Conservation (phyloP, 176 grass and related monocot genomes). For the Lolium perenne region DNA sequence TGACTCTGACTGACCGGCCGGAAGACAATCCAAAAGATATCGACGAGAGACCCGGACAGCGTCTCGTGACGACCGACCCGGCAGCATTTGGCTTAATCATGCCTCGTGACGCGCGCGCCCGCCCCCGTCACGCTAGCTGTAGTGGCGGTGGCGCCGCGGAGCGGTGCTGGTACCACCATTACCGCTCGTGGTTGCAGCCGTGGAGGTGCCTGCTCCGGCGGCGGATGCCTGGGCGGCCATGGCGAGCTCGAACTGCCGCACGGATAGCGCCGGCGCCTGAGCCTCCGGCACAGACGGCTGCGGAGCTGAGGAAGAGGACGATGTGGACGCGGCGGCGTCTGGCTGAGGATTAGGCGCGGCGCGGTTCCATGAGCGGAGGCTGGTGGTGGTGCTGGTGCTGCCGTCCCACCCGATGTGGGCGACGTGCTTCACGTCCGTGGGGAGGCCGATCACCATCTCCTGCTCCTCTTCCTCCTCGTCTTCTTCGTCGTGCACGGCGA, state of each 20-base stretch:
- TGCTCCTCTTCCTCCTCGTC: constrained; percentile 61
- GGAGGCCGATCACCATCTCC: constrained; percentile 89
- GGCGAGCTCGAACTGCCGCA: constrained; percentile 78
- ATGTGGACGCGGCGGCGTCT: neutral
- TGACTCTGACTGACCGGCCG: constrained; percentile 1
- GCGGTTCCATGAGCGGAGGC: constrained; percentile 59
- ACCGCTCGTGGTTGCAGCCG: neutral
- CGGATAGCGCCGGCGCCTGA: constrained; percentile 13
- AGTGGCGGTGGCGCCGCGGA: constrained; percentile 17
- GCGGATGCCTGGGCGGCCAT: constrained; percentile 59
- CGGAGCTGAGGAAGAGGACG: neutral
- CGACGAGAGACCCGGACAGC: constrained; percentile 36
- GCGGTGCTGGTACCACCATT: neutral
- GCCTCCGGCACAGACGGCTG: no score
- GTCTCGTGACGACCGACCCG: constrained; percentile 45
- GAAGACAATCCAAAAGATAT: neutral
- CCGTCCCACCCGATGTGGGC: constrained; percentile 89
- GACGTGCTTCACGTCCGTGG: constrained; percentile 89
- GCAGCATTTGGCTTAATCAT: neutral
- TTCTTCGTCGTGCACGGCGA: constrained; percentile 59
- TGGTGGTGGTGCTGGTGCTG: constrained; percentile 60
- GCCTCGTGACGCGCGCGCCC: neutral
- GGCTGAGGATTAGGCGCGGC: constrained; percentile 29
- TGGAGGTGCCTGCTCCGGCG: neutral
- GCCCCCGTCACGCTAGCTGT: constrained; percentile 32